phyloP scores from a whole-genome alignment of 495 filamentous ascomycete genomes.

The Penicillium silybi region DNA sequence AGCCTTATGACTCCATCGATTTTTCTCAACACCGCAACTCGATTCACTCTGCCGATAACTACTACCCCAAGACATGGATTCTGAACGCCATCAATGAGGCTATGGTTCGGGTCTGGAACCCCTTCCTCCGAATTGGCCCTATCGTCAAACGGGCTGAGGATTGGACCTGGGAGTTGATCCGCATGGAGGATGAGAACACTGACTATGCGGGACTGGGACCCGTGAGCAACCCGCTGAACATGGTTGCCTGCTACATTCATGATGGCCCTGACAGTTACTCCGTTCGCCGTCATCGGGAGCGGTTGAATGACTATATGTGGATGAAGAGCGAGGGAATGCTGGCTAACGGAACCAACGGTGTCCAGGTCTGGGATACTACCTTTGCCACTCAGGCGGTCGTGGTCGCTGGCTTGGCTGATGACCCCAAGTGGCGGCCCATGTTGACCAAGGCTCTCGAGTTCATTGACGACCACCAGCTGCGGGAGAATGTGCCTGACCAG shows the following conservation, averaged over 20 bases:
- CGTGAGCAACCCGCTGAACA: conserved; percentile 86
- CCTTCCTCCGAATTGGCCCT: conserved; percentile 57
- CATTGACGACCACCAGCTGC: conserved; percentile 86
- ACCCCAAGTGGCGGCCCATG: conserved; percentile 79
- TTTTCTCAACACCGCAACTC: conserved; percentile 77
- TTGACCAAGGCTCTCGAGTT: conserved; percentile 79
- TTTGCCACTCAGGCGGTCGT: conserved; percentile 80
- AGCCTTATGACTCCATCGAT: conserved; percentile 72
- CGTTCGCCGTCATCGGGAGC: conserved; percentile 73
- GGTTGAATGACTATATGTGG: conserved; percentile 85
- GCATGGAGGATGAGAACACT: conserved; percentile 88
- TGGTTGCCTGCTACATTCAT: conserved; percentile 74
- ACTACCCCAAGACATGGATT: conserved; percentile 85
- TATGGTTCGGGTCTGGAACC: conserved; percentile 73
- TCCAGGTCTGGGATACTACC: conserved; percentile 93
- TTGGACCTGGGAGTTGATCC: conserved; percentile 72
- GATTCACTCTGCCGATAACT: conserved; percentile 78
- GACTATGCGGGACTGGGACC: conserved; percentile 83
- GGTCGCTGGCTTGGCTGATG: conserved; percentile 71
- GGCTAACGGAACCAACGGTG: conserved; percentile 92
- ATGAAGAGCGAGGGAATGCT: conserved; percentile 89
- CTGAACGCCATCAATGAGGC: conserved; percentile 72
- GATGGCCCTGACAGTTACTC: conserved; percentile 76
- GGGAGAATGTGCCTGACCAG: conserved; percentile 75
- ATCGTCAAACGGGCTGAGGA: conserved; percentile 65